These are phyloP conservation scores for Circinella umbellata DNA, from an alignment of 371 early-diverging fungal species.

Conservation along the genomic window DNA sequence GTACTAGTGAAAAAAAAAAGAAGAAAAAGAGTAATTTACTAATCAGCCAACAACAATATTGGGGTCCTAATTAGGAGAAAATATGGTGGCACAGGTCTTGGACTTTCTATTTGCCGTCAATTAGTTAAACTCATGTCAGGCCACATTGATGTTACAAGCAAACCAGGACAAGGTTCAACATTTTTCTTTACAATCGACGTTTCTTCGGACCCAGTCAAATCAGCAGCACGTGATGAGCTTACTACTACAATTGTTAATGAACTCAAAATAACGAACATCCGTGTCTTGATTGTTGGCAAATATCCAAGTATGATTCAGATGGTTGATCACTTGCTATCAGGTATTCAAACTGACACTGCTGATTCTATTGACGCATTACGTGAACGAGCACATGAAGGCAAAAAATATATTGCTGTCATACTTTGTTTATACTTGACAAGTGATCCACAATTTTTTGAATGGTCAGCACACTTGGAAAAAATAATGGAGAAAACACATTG, in stretches of 20 bases:
- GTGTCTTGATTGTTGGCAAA: constrained; percentile 38
- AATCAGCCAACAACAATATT: neutral
- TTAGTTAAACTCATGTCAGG: constrained; percentile 63
- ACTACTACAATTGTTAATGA: constrained; percentile 18
- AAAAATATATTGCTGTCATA: constrained; percentile 38
- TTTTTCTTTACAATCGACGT: constrained; percentile 55
- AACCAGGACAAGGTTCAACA: constrained; percentile 58
- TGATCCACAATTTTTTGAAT: constrained; percentile 16
- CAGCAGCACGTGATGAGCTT: constrained; percentile 24
- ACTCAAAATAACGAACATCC: constrained; percentile 20
- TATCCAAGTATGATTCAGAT: constrained; percentile 33
- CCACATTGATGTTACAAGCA: constrained; percentile 52
- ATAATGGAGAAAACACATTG: neutral
- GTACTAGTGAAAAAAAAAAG: too few relatives aligned
- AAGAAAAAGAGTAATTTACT: too few relatives aligned
- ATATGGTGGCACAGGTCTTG: constrained; percentile 69
- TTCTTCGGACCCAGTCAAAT: constrained; percentile 32
- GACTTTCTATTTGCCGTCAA: constrained; percentile 59
- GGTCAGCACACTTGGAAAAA: constrained; percentile 21
- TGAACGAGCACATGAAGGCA: neutral
- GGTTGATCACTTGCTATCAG: constrained; percentile 32
- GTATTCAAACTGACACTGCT: constrained; percentile 32
- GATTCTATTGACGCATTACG: constrained; percentile 13
- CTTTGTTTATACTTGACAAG: constrained; percentile 28
- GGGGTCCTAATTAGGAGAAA: constrained; percentile 33